Evolutionary conservation across 2,329 filamentous ascomycete species (phyloP).

Genomic region (Rhynchosporium graminicola): DNA sequence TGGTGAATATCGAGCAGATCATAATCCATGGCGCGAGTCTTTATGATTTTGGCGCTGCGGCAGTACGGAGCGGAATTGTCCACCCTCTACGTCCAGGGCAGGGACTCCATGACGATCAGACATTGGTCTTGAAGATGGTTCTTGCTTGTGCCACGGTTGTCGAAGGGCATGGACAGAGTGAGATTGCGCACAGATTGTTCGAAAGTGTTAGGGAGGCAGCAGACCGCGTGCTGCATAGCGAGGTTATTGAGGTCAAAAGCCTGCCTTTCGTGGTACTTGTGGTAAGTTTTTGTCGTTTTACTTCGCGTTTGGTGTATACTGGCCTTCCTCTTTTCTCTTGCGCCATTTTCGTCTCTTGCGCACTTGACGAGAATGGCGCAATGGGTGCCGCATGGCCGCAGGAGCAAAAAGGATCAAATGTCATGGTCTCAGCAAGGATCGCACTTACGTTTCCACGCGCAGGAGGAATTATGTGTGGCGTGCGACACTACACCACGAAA

Average conservation of each 20-base stretch:
- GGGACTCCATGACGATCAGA: conserved; percentile 59
- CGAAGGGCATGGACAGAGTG: conserved; percentile 77
- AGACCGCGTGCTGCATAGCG: conserved; percentile 60
- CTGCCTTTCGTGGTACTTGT: conserved; percentile 60
- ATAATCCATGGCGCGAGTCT: conserved; percentile 70
- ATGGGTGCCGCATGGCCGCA: neutral
- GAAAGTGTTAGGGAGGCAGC: conserved; percentile 72
- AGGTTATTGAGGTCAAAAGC: conserved; percentile 56
- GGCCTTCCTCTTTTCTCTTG: neutral
- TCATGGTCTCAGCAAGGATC: conserved; percentile 2
- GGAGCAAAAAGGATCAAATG: neutral
- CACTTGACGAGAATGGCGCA: neutral
- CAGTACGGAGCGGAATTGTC: conserved; percentile 58
- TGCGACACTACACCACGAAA: conserved; percentile 39
- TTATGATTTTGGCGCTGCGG: conserved; percentile 72
- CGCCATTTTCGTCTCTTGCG: neutral
- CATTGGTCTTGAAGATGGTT: conserved; percentile 78
- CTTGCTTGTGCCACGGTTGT: conserved; percentile 76
- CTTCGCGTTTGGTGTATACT: neutral
- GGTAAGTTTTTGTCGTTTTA: conserved; percentile 44
- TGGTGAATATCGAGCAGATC: conserved; percentile 72
- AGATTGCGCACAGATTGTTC: conserved; percentile 71
- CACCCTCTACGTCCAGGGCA: conserved; percentile 45
- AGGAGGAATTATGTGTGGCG: neutral
- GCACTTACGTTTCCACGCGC: conserved; percentile 38